phyloP scores from a whole-genome alignment of 441 rosid genomes.

The Metrosideros polymorpha region DNA sequence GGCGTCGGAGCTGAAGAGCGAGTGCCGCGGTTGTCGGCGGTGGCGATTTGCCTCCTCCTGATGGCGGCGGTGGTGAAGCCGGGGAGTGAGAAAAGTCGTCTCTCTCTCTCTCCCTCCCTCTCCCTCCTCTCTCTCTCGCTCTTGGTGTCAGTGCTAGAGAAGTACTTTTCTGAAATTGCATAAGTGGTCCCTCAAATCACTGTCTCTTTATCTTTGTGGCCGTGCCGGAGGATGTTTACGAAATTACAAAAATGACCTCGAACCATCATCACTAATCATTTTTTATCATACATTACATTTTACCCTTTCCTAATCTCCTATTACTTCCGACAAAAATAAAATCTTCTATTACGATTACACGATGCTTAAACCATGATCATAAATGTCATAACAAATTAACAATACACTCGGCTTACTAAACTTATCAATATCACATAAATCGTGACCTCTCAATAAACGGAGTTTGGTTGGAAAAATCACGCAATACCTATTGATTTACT shows the following conservation, averaged over 20 bases:
- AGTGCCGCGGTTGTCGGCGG: not conserved
- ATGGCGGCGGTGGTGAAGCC: not conserved
- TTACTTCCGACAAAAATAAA: no score
- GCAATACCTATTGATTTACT: fast-evolving
- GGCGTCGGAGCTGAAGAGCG: not conserved
- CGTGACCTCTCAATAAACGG: not conserved
- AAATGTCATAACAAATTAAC: not conserved
- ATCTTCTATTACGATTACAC: not conserved
- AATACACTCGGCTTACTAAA: not conserved
- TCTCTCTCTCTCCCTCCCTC: not conserved
- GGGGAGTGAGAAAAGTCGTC: not conserved
- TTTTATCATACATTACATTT: no score
- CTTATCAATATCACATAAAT: not conserved
- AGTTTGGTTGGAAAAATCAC: not conserved
- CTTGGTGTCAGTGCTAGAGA: not conserved
- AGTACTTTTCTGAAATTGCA: not conserved
- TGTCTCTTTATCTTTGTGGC: not conserved
- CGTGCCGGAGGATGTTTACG: fast-evolving
- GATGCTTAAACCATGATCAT: not conserved
- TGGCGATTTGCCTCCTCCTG: not conserved
- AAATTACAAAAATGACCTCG: not conserved
- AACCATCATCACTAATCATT: not conserved
- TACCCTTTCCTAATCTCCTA: not conserved
- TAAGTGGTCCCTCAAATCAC: not conserved
- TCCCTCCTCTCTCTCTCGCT: not conserved